Percentiles rank a stretch among this genome's conserved stretches.
These are phyloP conservation scores for Cyclanthera cordifolia DNA, from an alignment of 306 rosid genomes.

Conservation along the genomic window DNA sequence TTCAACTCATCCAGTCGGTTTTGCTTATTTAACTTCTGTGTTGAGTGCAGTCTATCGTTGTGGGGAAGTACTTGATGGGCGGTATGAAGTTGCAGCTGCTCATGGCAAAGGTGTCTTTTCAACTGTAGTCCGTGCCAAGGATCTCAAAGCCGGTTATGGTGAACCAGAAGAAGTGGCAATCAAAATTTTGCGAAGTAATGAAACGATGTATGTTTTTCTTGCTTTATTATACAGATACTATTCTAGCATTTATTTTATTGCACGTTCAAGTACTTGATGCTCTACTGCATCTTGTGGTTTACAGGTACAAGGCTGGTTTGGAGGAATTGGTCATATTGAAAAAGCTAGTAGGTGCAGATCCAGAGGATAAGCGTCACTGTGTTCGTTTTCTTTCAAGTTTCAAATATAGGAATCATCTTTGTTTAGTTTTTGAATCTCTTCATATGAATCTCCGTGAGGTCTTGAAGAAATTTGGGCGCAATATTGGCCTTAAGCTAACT, in stretches of 20 bases:
- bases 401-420: conserved; percentile 97
- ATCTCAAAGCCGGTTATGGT: conserved; percentile 55
- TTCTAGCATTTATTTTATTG: not conserved
- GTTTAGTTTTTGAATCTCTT: conserved; percentile 99
- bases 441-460: conserved; percentile 98
- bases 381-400: conserved; percentile 97
- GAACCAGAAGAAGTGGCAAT: conserved; percentile 96
- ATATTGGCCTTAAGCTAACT: conserved; percentile 95
- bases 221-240: not conserved
- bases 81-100: conserved; percentile 88
- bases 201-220: conserved; percentile 67
- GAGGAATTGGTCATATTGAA: conserved; percentile 80
- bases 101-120: conserved; percentile 98
- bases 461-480: conserved; percentile 99
- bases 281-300: conserved; percentile 12
- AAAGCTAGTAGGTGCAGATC: conserved; percentile 98
- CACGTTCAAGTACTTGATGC: conserved; percentile 8
- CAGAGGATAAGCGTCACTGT: conserved; percentile 97
- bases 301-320: conserved; percentile 98
- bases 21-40: conserved; percentile 18
- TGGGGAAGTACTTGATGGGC: conserved; percentile 89
- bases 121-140: conserved; percentile 85
- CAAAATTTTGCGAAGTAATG: conserved; percentile 90
- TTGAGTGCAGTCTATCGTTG: conserved; percentile 56
- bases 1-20: not conserved